Percentiles rank a stretch among this genome's conserved stretches.
These are phyloP conservation scores for Flaveria floridana DNA, from an alignment of 140 eudicot genomes.

Conservation along the genomic window DNA sequence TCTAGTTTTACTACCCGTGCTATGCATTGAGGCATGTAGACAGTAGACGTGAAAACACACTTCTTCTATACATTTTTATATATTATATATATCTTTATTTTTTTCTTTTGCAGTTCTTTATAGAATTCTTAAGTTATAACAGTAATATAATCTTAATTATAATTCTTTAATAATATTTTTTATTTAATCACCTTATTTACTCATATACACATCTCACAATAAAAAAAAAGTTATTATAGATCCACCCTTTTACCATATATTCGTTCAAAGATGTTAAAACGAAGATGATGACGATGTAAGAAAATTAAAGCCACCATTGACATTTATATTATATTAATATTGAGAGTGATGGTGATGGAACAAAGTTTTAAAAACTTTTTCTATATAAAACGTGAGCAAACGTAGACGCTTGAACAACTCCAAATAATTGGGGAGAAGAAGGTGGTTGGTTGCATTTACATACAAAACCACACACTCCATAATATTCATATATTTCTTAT, in stretches of 20 bases:
- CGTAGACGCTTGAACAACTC: slow-evolving; percentile 3
- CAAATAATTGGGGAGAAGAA: not conserved
- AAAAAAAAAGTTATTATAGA: not conserved
- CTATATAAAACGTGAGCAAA: not conserved
- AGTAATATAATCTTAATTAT: too few relatives aligned
- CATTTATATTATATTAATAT: not conserved
- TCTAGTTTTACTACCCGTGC: too few relatives aligned
- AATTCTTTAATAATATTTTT: too few relatives aligned
- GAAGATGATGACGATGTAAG: slow-evolving; percentile 1
- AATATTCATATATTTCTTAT: slow-evolving; percentile 20
- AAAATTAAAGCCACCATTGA: not conserved
- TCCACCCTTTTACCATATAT: not conserved
- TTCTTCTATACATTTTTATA: too few relatives aligned
- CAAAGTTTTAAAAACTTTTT: not conserved
- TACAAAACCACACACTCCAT: not conserved
- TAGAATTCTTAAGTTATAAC: too few relatives aligned
- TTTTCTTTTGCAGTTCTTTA: too few relatives aligned
- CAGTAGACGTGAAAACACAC: too few relatives aligned
- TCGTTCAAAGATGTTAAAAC: not conserved
- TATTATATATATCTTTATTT: too few relatives aligned
- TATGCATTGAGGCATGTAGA: too few relatives aligned
- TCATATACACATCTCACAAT: not conserved
- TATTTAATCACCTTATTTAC: not conserved
- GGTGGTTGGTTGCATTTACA: slow-evolving; percentile 1
- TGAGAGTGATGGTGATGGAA: not conserved